A percentile compares a stretch with the other conserved stretches of the same genome.
Conservation (phyloP, 108 stramenopile species). For the Pseudonitzschia multiseries region DNA sequence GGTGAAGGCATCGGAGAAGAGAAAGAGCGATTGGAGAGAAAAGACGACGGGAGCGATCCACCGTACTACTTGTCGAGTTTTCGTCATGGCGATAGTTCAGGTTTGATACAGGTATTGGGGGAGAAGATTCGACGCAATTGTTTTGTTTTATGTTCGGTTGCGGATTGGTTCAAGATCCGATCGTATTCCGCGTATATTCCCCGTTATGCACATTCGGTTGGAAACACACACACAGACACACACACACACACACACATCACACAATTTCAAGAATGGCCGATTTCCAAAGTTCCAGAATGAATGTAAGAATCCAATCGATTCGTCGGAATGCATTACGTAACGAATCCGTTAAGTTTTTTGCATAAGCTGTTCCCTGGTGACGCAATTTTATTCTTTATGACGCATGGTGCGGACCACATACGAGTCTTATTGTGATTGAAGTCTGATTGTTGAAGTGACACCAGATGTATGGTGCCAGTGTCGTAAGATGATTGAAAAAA, state of each 20-base stretch:
- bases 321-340: not conserved
- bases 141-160: not conserved
- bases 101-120: too few relatives aligned
- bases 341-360: not conserved
- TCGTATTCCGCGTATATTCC: too few relatives aligned
- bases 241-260: too few relatives aligned
- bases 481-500: too few relatives aligned
- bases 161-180: not conserved
- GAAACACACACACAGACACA: too few relatives aligned
- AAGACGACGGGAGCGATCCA: not conserved
- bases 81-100: not conserved
- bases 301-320: too few relatives aligned
- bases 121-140: not conserved
- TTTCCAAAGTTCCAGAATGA: too few relatives aligned
- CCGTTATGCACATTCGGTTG: too few relatives aligned
- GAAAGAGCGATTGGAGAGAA: not conserved
- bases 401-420: not conserved
- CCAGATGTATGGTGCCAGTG: too few relatives aligned
- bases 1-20: slow-evolving; percentile 2
- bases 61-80: not conserved
- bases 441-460: too few relatives aligned
- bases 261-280: too few relatives aligned
- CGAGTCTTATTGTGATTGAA: not conserved
- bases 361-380: not conserved
- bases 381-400: not conserved